Conservation (phyloP, 805 yeast species). For the Isabelozyma rhagii region DNA sequence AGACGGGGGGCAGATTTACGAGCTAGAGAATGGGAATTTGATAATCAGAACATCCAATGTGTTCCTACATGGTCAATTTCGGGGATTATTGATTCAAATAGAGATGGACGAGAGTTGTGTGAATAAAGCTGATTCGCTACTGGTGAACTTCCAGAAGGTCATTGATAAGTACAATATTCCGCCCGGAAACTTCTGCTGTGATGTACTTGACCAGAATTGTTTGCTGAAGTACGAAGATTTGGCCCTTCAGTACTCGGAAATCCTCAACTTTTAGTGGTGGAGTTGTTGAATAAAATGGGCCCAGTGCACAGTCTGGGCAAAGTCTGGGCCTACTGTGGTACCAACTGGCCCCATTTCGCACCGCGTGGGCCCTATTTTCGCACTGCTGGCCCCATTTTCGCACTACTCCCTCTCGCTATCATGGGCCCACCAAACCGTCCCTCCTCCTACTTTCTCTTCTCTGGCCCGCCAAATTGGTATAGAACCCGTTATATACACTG, state of each 20-base stretch:
- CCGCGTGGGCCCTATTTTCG: not conserved
- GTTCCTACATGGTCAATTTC: conserved; percentile 69
- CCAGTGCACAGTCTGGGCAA: too few relatives aligned
- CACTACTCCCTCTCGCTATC: too few relatives aligned
- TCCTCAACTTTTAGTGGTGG: conserved; percentile 29
- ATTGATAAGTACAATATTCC: conserved; percentile 37
- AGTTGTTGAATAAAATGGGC: too few relatives aligned
- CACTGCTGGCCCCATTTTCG: not conserved
- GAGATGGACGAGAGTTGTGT: conserved; percentile 26
- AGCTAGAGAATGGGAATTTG: conserved; percentile 50
- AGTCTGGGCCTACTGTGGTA: too few relatives aligned
- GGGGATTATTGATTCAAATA: conserved; percentile 65
- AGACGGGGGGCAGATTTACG: conserved; percentile 69
- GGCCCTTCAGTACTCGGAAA: conserved; percentile 40
- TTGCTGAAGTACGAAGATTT: conserved; percentile 37
- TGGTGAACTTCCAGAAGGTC: conserved; percentile 13
- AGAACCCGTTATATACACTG: too few relatives aligned
- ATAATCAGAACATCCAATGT: conserved; percentile 65
- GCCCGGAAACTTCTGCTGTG: conserved; percentile 31
- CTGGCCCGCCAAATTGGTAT: too few relatives aligned
- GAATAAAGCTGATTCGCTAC: conserved; percentile 3
- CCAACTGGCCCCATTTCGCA: not conserved
- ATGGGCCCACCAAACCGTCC: too few relatives aligned
- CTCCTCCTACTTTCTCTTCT: too few relatives aligned
- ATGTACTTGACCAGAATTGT: conserved; percentile 21